Evolutionary conservation across 2,329 filamentous ascomycete species (phyloP).

Genomic region (Colletotrichum sp.): DNA sequence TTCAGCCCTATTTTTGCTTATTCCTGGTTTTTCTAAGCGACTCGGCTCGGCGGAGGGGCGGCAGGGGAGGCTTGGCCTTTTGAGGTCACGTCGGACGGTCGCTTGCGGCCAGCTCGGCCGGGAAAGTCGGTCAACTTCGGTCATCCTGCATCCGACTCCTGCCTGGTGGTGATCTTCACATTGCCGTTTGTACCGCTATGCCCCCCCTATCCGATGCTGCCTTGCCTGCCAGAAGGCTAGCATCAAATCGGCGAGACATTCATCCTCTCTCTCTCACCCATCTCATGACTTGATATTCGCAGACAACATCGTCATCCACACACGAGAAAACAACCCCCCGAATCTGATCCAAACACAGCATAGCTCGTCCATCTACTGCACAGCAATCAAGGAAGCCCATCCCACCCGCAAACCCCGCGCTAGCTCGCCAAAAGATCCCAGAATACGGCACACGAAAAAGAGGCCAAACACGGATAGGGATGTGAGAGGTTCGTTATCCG

Average conservation of each 20-base stretch:
- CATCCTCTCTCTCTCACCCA: neutral
- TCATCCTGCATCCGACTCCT: neutral
- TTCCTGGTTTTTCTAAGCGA: neutral
- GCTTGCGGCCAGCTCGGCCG: neutral
- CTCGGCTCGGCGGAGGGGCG: neutral
- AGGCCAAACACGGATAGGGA: neutral
- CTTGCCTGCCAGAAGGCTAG: neutral
- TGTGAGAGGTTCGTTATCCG: neutral
- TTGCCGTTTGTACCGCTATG: neutral
- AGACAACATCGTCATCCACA: neutral
- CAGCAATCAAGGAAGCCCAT: neutral
- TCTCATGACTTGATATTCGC: neutral
- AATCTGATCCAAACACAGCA: neutral
- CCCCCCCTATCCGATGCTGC: neutral
- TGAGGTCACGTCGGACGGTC: neutral
- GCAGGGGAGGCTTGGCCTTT: neutral
- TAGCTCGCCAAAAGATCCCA: neutral
- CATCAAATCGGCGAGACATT: neutral
- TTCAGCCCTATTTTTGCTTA: neutral
- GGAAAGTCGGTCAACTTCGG: neutral
- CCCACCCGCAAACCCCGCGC: neutral
- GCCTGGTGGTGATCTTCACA: neutral
- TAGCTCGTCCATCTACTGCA: neutral
- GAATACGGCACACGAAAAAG: neutral
- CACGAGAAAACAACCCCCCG: neutral